Evolutionary conservation across 768 basidiomycete genomes (phyloP), one percentile per base, ranked within the genome.

Genomic region (Clavaria fumosa): DNA sequence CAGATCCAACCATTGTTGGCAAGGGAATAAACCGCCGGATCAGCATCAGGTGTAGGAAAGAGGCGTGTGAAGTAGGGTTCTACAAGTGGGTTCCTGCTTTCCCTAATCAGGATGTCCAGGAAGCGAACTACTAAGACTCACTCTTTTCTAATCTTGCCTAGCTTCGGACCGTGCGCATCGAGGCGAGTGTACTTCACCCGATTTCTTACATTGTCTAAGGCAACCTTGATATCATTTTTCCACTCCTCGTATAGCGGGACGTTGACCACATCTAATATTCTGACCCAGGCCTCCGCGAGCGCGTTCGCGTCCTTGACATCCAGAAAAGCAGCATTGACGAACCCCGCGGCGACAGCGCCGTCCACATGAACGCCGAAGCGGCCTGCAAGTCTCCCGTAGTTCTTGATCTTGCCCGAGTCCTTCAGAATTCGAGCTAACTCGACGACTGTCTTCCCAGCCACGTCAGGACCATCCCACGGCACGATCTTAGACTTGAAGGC

Each of bases 1-100:
- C 95, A 99, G 46, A 99, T 89, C 95, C 95, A 99, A 2, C 95
- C 95, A 52, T 99, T 99, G 58, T 97, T 96, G 4, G 93, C 95
- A 20, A 99, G 62, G 2, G 83, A 78, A 51, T 89, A 82, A 10
- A 69, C 61, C 21, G 62, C 50, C n/a, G 64, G 68, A 37, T 71
- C 66, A 10, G 62, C 54, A 23, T 59, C 42, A 6, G 55, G 49
- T 17, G 49, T 57, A 23, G 62, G 68, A 26, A 45, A 62, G 9
- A 96, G 56, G 18, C 89, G 78, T 1, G 90, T 96, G 58, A 99
- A 99, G 61, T 96, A 96, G 3, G 69, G 57, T 51, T 97, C 95
- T 31, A 88, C 80, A 31, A 99, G 64, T 15, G 93, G 89, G 11
- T 64, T 68, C 27, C 90, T 95, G 46, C n/a, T n/a, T n/a, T n/a